Percentiles rank a stretch among this genome's conserved stretches.
Evolutionary conservation across 2,329 filamentous ascomycete genomes (phyloP).

Genomic region (Podosphaera leucotricha): DNA sequence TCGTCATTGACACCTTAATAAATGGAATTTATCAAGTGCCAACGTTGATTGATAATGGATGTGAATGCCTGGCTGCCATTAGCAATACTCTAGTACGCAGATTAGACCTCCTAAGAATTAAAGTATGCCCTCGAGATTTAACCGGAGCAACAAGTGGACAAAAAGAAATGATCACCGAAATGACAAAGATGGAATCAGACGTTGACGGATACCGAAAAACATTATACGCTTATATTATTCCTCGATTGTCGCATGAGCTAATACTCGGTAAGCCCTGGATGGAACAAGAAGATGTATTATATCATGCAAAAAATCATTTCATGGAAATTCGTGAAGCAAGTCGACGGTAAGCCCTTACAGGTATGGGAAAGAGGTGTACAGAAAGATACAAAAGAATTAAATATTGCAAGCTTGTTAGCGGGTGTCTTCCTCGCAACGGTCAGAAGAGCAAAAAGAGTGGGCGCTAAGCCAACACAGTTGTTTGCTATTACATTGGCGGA

Average conservation of each 20-base stretch:
- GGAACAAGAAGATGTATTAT: background rate
- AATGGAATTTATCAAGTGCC: background rate
- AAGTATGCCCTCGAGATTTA: background rate
- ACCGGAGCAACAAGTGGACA: background rate
- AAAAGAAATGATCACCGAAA: background rate
- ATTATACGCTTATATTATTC: background rate
- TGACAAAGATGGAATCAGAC: background rate
- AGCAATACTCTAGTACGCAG: background rate
- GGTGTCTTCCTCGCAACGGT: conserved; percentile 1
- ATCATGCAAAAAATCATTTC: background rate
- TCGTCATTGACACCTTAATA: background rate
- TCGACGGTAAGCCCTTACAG: background rate
- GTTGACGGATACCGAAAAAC: background rate
- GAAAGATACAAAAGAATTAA: background rate
- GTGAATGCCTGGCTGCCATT: background rate
- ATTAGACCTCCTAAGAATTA: background rate
- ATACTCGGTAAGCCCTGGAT: conserved; percentile 1
- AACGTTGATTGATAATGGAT: background rate
- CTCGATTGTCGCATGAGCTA: background rate
- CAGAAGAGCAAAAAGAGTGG: background rate
- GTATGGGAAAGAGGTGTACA: background rate
- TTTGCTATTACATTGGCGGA: background rate
- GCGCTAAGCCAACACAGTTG: background rate
- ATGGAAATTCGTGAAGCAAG: conserved; percentile 1
- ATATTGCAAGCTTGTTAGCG: background rate